Base-by-base conservation (phyloP, 805 yeast genomes). In the Metschnikowia anglica region DNA sequence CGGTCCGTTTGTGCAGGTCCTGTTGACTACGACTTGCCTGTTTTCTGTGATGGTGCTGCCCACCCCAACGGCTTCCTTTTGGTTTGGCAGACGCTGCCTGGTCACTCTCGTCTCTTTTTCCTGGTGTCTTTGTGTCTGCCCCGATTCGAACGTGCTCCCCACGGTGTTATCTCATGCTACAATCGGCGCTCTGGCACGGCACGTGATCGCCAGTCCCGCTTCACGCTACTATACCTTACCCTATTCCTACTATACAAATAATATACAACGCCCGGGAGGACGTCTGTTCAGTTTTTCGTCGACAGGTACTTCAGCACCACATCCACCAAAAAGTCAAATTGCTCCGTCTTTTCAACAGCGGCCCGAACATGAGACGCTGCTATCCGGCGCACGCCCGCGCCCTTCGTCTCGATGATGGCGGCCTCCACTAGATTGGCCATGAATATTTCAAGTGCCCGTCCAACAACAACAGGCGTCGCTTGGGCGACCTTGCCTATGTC, bases 401-500 rank as follows among this genome's bases (percentile, higher is more conserved):
- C 71, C 41, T 81, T 78, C 4, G 97, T 96, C 49, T 85, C 88
- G 30, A 77, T 74, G 39, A 88, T 82, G 16, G 95, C 77, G 35
- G 86, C 88, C 54, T 87, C 90, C 37, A 93, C 95, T 43, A 93
- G 73, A 41, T 93, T 80, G 38, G 95, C 88, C 76, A 93, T 80
- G 61, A 93, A 93, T 47, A 88, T 77, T 66, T 93, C 98, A 39
- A 93, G 72, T 0, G 99, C 96, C 49, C 97, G 78, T 6, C 98
- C 97, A 7, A 93, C 96, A 13, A 91, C 91, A n/a, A 91, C 85
- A 0, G 99, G 99, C 2, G 99, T 95, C 2, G 97, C 97, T 60
- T 90, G 97, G 3, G 99, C 97, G 4, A 93, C 98, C 61, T 93
- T 93, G 2, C 99, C 99, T 34, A 93, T 90, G 51, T 93, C 99